Evolutionary conservation across 2,329 filamentous ascomycete species (phyloP), one percentile per base, ranked within the genome.

Genomic region (Neofusicoccum cordaticola): DNA sequence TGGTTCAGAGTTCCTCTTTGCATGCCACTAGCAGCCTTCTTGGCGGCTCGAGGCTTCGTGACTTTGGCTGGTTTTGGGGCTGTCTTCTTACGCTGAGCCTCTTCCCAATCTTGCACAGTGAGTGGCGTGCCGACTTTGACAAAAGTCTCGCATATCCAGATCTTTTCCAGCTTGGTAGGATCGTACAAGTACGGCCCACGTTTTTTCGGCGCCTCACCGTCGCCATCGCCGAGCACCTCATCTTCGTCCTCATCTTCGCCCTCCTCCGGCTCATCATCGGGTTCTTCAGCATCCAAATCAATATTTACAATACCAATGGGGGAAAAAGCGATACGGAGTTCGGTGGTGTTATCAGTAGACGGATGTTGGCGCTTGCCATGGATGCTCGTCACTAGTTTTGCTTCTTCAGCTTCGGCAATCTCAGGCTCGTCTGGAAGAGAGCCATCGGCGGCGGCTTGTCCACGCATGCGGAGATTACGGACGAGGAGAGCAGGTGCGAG

Each of bases 301-400:
- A 98, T 84, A 0, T 88, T 87, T 2, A 97, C 91, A 15, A 97
- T 83, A 35, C 90, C 85, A 2, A 87, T 83, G 0, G 95, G 95
- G 4, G 89, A 81, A 72, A 90, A 96, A 1, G 90, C 88, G 22
- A 98, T 78, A 6, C 94, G 88, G 9, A 97, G 75, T 74, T 98
- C 94, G 1, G 88, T 83, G 4, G 88, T 86, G 1, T 84, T 87
- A 72, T 96, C 94, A 0, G 90, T 93, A 61, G 86, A 88, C 48
- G 86, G 84, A 75, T 96, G 93, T 5, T 81, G 81, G 65, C 94
- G 84, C 56, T 84, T 85, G 4, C 84, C 88, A 62, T 88, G 87
- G 8, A 97, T 87, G 1, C 83, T 84, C 63, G 84, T 85, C 22
- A 96, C 82, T 13, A 91, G 76, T 5, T 78, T 73, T 64, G 80